Percentiles rank a stretch among this genome's conserved stretches.
Conservation (phyloP, 495 filamentous ascomycete genomes). For the Penicillium robsamsonii region DNA sequence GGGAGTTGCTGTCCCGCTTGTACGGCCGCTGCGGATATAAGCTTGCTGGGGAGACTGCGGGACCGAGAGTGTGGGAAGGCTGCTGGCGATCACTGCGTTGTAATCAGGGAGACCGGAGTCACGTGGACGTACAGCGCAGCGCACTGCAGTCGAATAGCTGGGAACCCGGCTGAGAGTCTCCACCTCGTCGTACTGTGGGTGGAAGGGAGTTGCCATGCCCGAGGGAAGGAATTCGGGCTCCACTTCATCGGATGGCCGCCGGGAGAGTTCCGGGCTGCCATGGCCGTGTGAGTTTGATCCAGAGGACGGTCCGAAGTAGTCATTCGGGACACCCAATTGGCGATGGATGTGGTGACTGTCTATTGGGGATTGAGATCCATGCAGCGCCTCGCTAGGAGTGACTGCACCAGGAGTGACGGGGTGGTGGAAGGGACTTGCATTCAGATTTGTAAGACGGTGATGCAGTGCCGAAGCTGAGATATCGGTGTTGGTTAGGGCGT, state of each 20-base stretch:
- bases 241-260: slow-evolving; percentile 61
- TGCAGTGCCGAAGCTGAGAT: slow-evolving; percentile 58
- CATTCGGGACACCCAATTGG: slow-evolving; percentile 29
- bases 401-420: background rate
- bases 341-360: slow-evolving; percentile 29
- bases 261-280: slow-evolving; percentile 43
- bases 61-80: slow-evolving; percentile 23
- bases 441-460: slow-evolving; percentile 60
- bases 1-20: slow-evolving; percentile 28
- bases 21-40: slow-evolving; percentile 33
- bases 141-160: slow-evolving; percentile 75
- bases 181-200: slow-evolving; percentile 61
- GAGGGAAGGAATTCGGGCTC: slow-evolving; percentile 46
- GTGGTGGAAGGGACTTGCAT: slow-evolving; percentile 26
- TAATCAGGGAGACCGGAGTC: slow-evolving; percentile 54
- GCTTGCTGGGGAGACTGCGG: slow-evolving; percentile 46
- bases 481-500: slow-evolving; percentile 53
- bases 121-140: slow-evolving; percentile 51
- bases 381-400: slow-evolving; percentile 22
- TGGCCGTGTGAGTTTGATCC: slow-evolving; percentile 40
- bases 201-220: slow-evolving; percentile 57
- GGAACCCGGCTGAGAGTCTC: slow-evolving; percentile 71
- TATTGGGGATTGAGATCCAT: slow-evolving; percentile 19
- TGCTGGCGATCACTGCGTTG: slow-evolving; percentile 43
- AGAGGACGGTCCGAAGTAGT: slow-evolving; percentile 34